Evolutionary conservation across 2,329 filamentous ascomycete genomes (phyloP), one percentile per base, ranked within the genome.

Genomic region (Neonectria punicea): DNA sequence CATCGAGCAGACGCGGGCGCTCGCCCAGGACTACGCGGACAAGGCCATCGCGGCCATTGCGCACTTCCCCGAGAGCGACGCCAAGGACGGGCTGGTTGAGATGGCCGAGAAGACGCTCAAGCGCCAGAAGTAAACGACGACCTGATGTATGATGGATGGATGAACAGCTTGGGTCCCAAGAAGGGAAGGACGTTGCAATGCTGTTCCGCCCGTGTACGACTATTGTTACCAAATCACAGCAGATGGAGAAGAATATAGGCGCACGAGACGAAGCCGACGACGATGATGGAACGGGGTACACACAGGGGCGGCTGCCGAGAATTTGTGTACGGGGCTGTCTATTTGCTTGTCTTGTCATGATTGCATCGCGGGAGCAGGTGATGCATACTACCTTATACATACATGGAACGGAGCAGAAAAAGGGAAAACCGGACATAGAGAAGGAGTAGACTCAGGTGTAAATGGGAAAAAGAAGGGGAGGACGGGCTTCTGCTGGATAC

Each of bases 91-190:
- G 0, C 84, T 99, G 44, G 84, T 97, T 50, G 93, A 98, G 75
- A 98, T 98, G 93, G 97, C 94, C 71, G 87, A 91, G 73, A 98
- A 97, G 84, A 94, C 94, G 16, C 89, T 97, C 83, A 91, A 93
- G 81, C 87, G 95, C 75, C 87, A 93, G 78, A 98, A 97, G 81
- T 98, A 85, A 74, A 62, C n/a, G n/a, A 28, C 25, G 41, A 61
- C 22, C 25, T 5, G 43, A 57, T 41, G 51, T 25, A 51, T 51
- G 55, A 44, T 55, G 51, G 47, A 50, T 50, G 47, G 47, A 16
- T 28, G 47, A n/a, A 20, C n/a, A 18, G 47, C 28, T 9, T 49
- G 2, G 9, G 30, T 30, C 30, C 30, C 30, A 30, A 30, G 30
- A 30, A 30, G 30, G 22, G 16, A 25, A 54, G 55, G 39, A 20